Evolutionary conservation across 129 eudicot species (phyloP), one percentile per base, ranked within the genome.

Genomic region (Centrapalus pauciflorus): DNA sequence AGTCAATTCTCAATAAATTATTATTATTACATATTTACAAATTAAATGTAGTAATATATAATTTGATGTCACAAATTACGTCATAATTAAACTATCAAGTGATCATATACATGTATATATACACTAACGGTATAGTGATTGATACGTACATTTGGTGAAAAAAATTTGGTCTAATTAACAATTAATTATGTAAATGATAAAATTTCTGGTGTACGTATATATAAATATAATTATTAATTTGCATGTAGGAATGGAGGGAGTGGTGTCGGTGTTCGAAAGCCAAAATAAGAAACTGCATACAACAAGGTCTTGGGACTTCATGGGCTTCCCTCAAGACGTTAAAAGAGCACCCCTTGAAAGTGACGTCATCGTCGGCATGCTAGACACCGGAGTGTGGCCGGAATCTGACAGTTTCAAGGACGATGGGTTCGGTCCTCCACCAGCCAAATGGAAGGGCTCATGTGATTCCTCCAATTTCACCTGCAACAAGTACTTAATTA

Each of bases 241-340:
- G 27, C 50, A 30, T 28, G 33, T 67, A 83, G 90, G 52, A 13
- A 55, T 74, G 77, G 87, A 84, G 38, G 89, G 78, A 66, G 87
- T 88, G 23, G 91, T 88, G 24, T 85, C 89, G 0, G 89, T 88
- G 45, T 88, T 88, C 30, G 85, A 72, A 54, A 83, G 76, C 74
- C 64, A 27, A 60, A 48, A 12, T 2, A 74, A 79, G 41, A 63
- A 82, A 50, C 87, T 80, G 4, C 96, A 85, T 38, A 88, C 96
- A 6, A 88, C 89, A 67, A 74, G 89, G 25, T 88, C 92, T 3
- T 88, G 92, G 96, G 89, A 88, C 37, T 87, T 85, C 81, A 64
- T 88, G 52, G 85, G 82, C 30, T 78, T 78, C 46, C 70, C 75
- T 49, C 78, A 72, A 51, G 51, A 78, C 28, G 69, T 74, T 10